phyloP scores from a whole-genome alignment of 2,329 filamentous ascomycete species.

The Nigrospora oryzae region DNA sequence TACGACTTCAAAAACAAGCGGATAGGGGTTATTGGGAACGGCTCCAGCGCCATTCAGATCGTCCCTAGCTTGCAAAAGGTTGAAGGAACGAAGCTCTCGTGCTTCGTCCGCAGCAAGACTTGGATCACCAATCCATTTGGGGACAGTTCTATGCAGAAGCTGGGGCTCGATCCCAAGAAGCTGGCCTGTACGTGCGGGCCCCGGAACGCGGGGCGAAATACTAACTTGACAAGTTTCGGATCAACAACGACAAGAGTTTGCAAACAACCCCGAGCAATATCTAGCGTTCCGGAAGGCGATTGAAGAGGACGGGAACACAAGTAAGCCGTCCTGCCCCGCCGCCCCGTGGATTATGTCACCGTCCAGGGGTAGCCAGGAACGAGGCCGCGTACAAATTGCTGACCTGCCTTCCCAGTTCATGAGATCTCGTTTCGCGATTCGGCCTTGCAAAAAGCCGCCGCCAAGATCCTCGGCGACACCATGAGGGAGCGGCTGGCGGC shows the following conservation, averaged over 20 bases:
- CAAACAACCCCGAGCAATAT: conserved; percentile 25
- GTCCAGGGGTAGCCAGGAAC: no score
- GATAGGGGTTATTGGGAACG: conserved; percentile 43
- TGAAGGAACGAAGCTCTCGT: conserved; percentile 29
- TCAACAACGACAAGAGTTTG: conserved; percentile 28
- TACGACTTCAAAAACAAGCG: conserved; percentile 39
- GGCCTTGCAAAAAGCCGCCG: conserved; percentile 22
- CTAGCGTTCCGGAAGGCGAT: conserved; percentile 33
- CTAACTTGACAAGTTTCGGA: conserved; percentile 20
- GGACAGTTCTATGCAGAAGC: conserved; percentile 29
- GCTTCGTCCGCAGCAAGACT: conserved; percentile 39
- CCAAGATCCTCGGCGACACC: conserved; percentile 20
- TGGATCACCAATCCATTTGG: conserved; percentile 42
- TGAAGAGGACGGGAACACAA: conserved; percentile 30
- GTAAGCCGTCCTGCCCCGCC: neutral
- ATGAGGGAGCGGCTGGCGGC: conserved; percentile 31
- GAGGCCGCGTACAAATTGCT: no score
- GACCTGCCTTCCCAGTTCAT: conserved; percentile 17
- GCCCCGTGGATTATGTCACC: no score
- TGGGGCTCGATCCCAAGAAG: conserved; percentile 29
- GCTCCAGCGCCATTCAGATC: conserved; percentile 44
- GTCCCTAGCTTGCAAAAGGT: conserved; percentile 37
- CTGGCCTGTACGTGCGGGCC: conserved; percentile 24
- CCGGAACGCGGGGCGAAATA: neutral
- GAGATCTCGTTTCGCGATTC: conserved; percentile 27